phyloP scores from a whole-genome alignment of 2,329 filamentous ascomycete genomes.

The Hypoxylon sp. region DNA sequence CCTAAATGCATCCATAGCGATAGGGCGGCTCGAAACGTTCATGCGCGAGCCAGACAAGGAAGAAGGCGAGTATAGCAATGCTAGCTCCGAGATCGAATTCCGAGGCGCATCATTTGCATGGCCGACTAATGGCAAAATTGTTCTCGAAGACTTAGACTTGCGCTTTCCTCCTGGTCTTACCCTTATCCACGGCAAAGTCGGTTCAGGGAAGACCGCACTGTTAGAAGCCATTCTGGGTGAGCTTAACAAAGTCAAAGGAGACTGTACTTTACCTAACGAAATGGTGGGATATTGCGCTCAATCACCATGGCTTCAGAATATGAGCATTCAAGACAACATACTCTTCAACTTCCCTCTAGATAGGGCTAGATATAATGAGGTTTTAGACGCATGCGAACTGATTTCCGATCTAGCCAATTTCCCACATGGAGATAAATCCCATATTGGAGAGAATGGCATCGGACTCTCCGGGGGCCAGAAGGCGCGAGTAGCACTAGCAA shows the following conservation, averaged over 20 bases:
- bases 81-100: slow-evolving; percentile 59
- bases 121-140: slow-evolving; percentile 70
- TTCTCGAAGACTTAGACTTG: slow-evolving; percentile 58
- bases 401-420: slow-evolving; percentile 64
- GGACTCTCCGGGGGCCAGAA: slow-evolving; percentile 71
- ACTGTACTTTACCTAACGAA: slow-evolving; percentile 56
- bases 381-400: slow-evolving; percentile 69
- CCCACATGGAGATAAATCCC: slow-evolving; percentile 64
- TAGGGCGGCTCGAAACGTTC: slow-evolving; percentile 83
- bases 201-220: slow-evolving; percentile 68
- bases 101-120: slow-evolving; percentile 77
- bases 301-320: slow-evolving; percentile 71
- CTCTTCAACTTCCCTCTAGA: slow-evolving; percentile 68
- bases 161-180: slow-evolving; percentile 60
- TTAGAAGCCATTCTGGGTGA: slow-evolving; percentile 68
- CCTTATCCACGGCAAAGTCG: slow-evolving; percentile 66
- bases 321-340: slow-evolving; percentile 71
- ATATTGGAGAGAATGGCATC: slow-evolving; percentile 69
- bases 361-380: slow-evolving; percentile 62
- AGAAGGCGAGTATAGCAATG: slow-evolving; percentile 52
- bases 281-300: slow-evolving; percentile 66
- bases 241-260: slow-evolving; percentile 70
- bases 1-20: slow-evolving; percentile 83
- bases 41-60: slow-evolving; percentile 86
- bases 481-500: slow-evolving; percentile 68